phyloP scores from a whole-genome alignment of 2,329 filamentous ascomycete species.

The Monilinia vaccinii-corymbosi region DNA sequence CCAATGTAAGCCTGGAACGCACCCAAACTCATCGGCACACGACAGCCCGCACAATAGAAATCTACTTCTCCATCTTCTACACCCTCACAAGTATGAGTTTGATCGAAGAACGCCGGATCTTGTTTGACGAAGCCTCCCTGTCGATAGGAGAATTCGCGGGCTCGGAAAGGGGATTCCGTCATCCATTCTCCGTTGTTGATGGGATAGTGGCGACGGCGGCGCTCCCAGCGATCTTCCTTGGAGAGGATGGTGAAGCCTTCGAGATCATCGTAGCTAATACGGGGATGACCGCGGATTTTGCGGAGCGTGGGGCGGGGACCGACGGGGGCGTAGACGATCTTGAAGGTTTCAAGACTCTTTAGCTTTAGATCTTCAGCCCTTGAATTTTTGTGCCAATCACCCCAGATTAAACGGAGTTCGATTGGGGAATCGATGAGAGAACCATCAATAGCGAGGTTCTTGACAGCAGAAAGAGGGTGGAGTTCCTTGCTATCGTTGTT shows the following conservation, averaged over 20 bases:
- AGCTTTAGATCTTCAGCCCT: not conserved
- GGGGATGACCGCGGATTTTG: not conserved
- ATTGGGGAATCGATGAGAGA: slow-evolving; percentile 1
- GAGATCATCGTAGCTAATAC: not conserved
- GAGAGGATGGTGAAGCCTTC: not conserved
- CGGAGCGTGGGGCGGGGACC: not conserved
- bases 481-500: not conserved
- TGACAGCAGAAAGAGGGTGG: not conserved
- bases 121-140: not conserved
- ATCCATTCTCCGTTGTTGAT: not conserved
- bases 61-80: not conserved
- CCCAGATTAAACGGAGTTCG: slow-evolving; percentile 1
- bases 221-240: not conserved
- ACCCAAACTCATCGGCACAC: not conserved
- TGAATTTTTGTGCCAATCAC: not conserved
- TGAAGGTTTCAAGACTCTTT: not conserved
- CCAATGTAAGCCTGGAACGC: not conserved
- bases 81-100: not conserved
- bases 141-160: not conserved
- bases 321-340: slow-evolving; percentile 1
- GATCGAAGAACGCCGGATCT: not conserved
- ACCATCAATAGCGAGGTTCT: not conserved
- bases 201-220: not conserved
- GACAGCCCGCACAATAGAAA: slow-evolving; percentile 3
- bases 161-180: not conserved